Conservation (phyloP, 177 flowering plant genomes). For the Vitis hybrid region DNA sequence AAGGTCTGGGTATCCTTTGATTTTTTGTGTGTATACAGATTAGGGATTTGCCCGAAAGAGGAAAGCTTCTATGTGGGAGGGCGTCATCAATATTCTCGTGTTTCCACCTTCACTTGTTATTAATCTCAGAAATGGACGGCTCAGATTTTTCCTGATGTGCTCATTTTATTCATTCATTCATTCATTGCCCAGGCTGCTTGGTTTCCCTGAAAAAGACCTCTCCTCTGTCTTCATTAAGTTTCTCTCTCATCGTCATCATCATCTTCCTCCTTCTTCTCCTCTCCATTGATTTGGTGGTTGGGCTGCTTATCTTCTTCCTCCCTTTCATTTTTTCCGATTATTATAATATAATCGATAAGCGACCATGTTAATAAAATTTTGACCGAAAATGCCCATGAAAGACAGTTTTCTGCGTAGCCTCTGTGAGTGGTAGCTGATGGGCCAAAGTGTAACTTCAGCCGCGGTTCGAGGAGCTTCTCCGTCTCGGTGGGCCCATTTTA, state of each 20-base stretch:
- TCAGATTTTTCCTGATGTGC: constrained; percentile 9
- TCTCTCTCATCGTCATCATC: constrained; percentile 15
- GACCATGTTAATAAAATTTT: too few species aligned
- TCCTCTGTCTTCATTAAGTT: constrained; percentile 37
- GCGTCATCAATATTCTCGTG: constrained; percentile 5
- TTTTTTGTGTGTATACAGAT: too few species aligned
- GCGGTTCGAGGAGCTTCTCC: too few species aligned
- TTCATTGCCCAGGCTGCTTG: too few species aligned
- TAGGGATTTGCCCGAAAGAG: constrained; percentile 7
- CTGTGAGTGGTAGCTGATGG: too few species aligned
- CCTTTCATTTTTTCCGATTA: not conserved
- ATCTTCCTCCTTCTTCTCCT: not conserved
- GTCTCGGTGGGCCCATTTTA: not conserved
- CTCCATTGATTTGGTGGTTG: constrained; percentile 11
- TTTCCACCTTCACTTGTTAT: not conserved
- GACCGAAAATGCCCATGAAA: not conserved
- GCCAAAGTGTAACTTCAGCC: too few species aligned
- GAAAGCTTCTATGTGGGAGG: constrained; percentile 9
- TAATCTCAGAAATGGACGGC: constrained; percentile 22
- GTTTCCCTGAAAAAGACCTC: not conserved
- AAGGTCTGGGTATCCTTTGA: too few species aligned
- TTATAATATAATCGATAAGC: too few species aligned
- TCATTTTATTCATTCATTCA: not conserved
- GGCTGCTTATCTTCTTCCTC: not conserved
- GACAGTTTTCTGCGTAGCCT: not conserved